Conservation (phyloP, 1,139 yeast species). For the Candida sp. region DNA sequence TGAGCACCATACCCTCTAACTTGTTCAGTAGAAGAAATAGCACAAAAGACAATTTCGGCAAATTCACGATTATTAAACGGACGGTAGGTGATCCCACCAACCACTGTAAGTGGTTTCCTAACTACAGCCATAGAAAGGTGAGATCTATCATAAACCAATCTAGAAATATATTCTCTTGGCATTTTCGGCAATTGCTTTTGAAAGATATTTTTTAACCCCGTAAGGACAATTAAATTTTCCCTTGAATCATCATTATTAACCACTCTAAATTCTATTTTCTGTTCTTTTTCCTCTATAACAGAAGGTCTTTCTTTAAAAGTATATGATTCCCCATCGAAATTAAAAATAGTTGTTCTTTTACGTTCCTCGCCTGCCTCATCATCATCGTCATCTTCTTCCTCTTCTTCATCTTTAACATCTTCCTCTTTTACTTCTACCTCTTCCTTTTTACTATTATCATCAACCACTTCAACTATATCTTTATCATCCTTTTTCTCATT, state of each 20-base stretch:
- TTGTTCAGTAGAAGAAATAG: slow-evolving; percentile 95
- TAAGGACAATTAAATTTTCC: slow-evolving; percentile 86
- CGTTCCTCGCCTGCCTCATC: slow-evolving; percentile 52
- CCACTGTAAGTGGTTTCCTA: slow-evolving; percentile 88
- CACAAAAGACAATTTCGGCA: slow-evolving; percentile 98
- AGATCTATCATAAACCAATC: slow-evolving; percentile 90
- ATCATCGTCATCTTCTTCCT: slow-evolving; percentile 36
- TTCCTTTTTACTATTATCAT: slow-evolving; percentile 9
- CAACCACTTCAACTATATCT: slow-evolving; percentile 7
- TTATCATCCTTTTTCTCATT: slow-evolving; percentile 6
- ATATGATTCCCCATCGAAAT: slow-evolving; percentile 74
- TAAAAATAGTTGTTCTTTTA: slow-evolving; percentile 46
- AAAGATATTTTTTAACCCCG: slow-evolving; percentile 93
- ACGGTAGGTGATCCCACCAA: slow-evolving; percentile 95
- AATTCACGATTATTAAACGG: slow-evolving; percentile 89
- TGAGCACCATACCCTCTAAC: slow-evolving; percentile 99
- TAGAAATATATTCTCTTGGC: slow-evolving; percentile 96
- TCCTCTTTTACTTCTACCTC: slow-evolving; percentile 9
- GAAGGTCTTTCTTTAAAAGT: slow-evolving; percentile 91
- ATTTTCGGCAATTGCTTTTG: slow-evolving; percentile 97
- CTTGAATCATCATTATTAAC: slow-evolving; percentile 90
- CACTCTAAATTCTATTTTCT: slow-evolving; percentile 89
- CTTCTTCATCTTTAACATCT: slow-evolving; percentile 16
- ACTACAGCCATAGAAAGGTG: slow-evolving; percentile 97
- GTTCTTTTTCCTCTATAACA: slow-evolving; percentile 88